Percentiles rank a stretch among this genome's conserved stretches.
Conservation (phyloP, 1,284 basidiomycete genomes). For the Laetiporus sulphureus region DNA sequence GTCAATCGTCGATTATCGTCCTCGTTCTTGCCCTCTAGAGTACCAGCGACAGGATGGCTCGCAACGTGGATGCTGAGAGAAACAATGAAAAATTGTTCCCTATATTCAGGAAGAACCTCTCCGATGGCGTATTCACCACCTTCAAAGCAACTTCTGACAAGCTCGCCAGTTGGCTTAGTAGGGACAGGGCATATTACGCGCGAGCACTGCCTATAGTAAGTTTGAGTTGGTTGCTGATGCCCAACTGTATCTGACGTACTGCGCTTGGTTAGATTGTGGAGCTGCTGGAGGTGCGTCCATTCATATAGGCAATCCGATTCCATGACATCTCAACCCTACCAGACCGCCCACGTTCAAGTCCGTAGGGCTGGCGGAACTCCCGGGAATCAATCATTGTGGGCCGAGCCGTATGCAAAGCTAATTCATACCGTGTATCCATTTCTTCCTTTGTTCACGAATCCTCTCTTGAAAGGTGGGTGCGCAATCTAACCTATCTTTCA, state of each 20-base stretch:
- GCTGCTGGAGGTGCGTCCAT: slow-evolving; percentile 15
- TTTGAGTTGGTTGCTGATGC: background rate
- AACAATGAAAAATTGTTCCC: slow-evolving; percentile 18
- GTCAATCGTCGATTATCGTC: background rate
- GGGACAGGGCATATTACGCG: slow-evolving; percentile 17
- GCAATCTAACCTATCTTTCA: background rate
- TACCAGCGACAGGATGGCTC: slow-evolving; percentile 2
- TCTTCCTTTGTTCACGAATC: slow-evolving; percentile 12
- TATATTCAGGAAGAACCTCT: slow-evolving; percentile 13
- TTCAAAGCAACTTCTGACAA: slow-evolving; percentile 14
- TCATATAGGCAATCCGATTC: background rate
- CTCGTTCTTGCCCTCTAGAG: background rate
- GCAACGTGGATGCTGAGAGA: slow-evolving; percentile 12
- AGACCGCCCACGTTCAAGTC: slow-evolving; percentile 15
- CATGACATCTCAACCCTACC: background rate
- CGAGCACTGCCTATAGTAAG: slow-evolving; percentile 16
- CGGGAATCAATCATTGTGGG: slow-evolving; percentile 11
- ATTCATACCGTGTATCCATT: slow-evolving; percentile 14
- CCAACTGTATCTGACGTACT: background rate
- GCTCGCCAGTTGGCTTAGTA: slow-evolving; percentile 13
- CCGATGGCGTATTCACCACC: slow-evolving; percentile 6
- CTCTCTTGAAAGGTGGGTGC: slow-evolving; percentile 10
- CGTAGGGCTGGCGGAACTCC: slow-evolving; percentile 7
- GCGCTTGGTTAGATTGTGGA: slow-evolving; percentile 12
- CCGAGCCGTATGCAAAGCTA: slow-evolving; percentile 13